Evolutionary conservation across 2,329 filamentous ascomycete species (phyloP), one percentile per base, ranked within the genome.

Genomic region (Acephala macrosclerotiorum): DNA sequence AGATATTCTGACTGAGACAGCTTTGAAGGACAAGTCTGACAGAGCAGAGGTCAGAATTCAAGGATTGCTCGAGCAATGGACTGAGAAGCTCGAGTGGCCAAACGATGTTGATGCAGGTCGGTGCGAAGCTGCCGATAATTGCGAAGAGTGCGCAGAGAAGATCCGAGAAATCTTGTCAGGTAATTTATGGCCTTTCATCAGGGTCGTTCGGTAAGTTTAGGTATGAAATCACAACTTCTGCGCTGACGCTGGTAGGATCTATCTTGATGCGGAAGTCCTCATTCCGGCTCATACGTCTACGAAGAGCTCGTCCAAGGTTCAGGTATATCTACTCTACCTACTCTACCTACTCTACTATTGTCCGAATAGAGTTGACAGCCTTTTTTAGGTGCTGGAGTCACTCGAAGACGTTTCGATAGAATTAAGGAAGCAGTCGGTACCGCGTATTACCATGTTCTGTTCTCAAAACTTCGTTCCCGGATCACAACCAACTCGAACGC

Each of bases 341-440:
- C n/a, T n/a, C n/a, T n/a, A n/a, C n/a, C n/a, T n/a, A 33, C 12
- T 22, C 8, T 8, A 40, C 38, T 33, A 33, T 33, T 9, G 29
- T 4, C 4, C 29, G 29, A 33, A 9, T 9, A 9, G 9, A 33
- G 9, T 5, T 18, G 12, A 42, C 33, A 56, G 8, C 14, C 33
- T 14, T 49, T 42, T 33, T 2, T 11, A 60, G 36, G 47, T 18
- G 22, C 36, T 3, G 42, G 45, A 20, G 45, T 59, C 8, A 60
- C 51, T 33, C 25, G 25, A 33, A 35, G 56, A n/a, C 45, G 47
- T 1, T 26, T 42, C 6, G 16, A 33, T 29, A 47, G 58, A 5
- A 9, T 64, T 0, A 29, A 47, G 11, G 20, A 56, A 55, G 62
- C 62, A 18, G 56, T 60, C 25, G 62, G 62, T 9, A 53, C 62